These are phyloP conservation scores for Boletus rubescentipes DNA, from an alignment of 768 basidiomycete species.

Conservation along the genomic window DNA sequence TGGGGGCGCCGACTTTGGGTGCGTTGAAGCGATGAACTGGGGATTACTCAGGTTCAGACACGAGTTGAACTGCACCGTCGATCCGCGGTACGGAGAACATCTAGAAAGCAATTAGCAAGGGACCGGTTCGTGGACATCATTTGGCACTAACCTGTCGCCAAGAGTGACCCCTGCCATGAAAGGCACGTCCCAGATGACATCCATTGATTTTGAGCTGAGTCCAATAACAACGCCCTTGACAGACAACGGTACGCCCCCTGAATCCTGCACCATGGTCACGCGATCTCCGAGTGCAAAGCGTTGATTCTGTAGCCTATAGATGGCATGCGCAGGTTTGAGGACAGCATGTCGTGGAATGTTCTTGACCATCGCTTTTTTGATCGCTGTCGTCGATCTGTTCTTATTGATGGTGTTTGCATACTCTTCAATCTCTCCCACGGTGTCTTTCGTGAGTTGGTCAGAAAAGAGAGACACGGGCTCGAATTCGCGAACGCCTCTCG, in stretches of 20 bases:
- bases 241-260: constrained; percentile 86
- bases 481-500: constrained; percentile 83
- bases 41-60: constrained; percentile 86
- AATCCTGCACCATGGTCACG: constrained; percentile 94
- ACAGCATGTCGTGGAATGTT: constrained; percentile 91
- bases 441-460: constrained; percentile 90
- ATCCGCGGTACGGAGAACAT: constrained; percentile 91
- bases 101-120: constrained; percentile 36
- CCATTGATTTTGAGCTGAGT: constrained; percentile 82
- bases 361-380: constrained; percentile 93
- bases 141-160: constrained; percentile 71
- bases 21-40: constrained; percentile 80
- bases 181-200: constrained; percentile 93
- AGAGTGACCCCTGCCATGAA: constrained; percentile 93
- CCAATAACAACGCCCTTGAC: constrained; percentile 95
- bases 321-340: constrained; percentile 87
- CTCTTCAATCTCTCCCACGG: constrained; percentile 75
- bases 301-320: constrained; percentile 89
- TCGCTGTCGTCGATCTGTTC: constrained; percentile 55
- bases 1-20: constrained; percentile 52
- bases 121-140: neutral
- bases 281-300: constrained; percentile 86
- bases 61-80: constrained; percentile 80
- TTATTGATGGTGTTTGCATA: constrained; percentile 67
- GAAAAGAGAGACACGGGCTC: constrained; percentile 91